Conservation (phyloP, 768 basidiomycete species). For the Xerocomellus chrysenteron region DNA sequence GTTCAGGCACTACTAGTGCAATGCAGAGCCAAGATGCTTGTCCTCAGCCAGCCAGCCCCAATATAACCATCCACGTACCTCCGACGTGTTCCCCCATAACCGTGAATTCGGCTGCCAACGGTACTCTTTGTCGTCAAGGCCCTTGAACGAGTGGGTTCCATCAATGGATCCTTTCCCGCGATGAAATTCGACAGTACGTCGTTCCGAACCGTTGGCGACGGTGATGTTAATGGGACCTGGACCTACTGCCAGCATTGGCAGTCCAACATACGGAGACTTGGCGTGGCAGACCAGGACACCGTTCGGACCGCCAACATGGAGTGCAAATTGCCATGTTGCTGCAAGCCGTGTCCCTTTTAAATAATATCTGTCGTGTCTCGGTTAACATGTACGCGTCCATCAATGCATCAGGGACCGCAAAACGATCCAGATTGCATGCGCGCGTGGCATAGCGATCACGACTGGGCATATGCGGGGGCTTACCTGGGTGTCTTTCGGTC, state of each 20-base stretch:
- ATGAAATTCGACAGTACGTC: constrained; percentile 7
- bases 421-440: neutral
- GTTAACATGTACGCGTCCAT: neutral
- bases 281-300: constrained; percentile 25
- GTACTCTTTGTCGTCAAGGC: constrained; percentile 23
- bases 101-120: constrained; percentile 22
- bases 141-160: constrained; percentile 22
- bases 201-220: constrained; percentile 9
- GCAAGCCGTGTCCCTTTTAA: constrained; percentile 17
- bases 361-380: constrained; percentile 22
- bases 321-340: constrained; percentile 22
- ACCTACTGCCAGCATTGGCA: constrained; percentile 10
- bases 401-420: no score
- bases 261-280: constrained; percentile 31
- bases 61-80: constrained; percentile 17
- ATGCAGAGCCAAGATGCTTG: neutral
- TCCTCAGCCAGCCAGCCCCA: neutral
- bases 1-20: constrained; percentile 22
- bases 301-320: constrained; percentile 17
- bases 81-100: constrained; percentile 15
- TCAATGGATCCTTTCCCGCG: constrained; percentile 1
- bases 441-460: neutral
- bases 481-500: constrained; percentile 28
- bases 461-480: neutral
- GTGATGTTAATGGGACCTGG: constrained; percentile 19